These are phyloP conservation scores for Microbotryomycetes sp. DNA, from an alignment of 1,284 basidiomycete species.

Conservation along the genomic window DNA sequence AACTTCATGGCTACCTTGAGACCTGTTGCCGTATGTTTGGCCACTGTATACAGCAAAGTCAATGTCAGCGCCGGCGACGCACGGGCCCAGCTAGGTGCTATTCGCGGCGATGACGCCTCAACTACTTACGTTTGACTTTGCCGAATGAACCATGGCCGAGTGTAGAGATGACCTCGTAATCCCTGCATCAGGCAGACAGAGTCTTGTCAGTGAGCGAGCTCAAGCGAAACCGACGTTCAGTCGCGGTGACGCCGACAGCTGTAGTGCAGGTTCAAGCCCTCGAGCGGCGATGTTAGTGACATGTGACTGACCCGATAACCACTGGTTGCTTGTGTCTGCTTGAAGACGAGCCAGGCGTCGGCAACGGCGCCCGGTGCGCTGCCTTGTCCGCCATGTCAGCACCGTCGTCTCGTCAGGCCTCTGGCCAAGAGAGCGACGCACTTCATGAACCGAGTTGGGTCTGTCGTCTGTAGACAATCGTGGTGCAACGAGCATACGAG, in stretches of 20 bases:
- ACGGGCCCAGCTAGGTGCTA: neutral
- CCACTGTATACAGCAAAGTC: conserved; percentile 55
- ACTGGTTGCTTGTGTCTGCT: neutral
- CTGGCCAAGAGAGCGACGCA: too few relatives aligned
- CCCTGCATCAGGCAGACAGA: neutral
- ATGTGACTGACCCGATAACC: conserved; percentile 8
- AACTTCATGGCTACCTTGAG: conserved; percentile 97
- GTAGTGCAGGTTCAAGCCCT: too few relatives aligned
- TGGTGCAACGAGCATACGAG: too few relatives aligned
- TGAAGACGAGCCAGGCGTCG: conserved; percentile 4
- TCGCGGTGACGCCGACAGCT: too few relatives aligned
- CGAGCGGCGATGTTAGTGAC: neutral
- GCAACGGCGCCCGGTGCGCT: conserved; percentile 6
- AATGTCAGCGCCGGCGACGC: neutral
- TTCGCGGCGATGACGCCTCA: too few relatives aligned
- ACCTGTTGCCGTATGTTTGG: conserved; percentile 85
- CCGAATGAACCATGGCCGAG: conserved; percentile 78
- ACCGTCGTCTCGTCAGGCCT: too few relatives aligned
- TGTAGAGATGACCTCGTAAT: conserved; percentile 39
- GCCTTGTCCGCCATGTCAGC: neutral
- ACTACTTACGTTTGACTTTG: conserved; percentile 84
- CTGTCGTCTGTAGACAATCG: too few relatives aligned
- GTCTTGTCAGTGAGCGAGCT: neutral
- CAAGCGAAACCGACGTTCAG: neutral
- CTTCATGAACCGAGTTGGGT: too few relatives aligned